phyloP scores from a whole-genome alignment of 257 asterid genomes.

The Schizonepeta tenuifolia region DNA sequence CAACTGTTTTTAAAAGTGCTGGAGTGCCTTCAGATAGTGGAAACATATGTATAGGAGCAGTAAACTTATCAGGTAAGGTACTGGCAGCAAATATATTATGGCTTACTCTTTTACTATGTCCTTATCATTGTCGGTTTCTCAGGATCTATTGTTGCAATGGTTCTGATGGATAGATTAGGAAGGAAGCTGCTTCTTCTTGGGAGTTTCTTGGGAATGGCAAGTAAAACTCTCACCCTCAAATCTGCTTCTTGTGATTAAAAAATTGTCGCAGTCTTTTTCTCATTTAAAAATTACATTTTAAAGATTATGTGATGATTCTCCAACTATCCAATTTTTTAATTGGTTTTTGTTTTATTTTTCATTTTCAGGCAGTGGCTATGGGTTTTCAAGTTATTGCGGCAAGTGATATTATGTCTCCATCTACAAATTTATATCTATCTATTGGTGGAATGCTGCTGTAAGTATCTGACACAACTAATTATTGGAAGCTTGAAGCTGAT shows the following conservation, averaged over 20 bases:
- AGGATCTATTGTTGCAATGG: conserved; percentile 87
- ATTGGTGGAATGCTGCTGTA: conserved; percentile 89
- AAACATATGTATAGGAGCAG: conserved; percentile 77
- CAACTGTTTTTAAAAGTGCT: conserved; percentile 84
- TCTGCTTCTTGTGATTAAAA: conserved; percentile 29
- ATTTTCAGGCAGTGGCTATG: conserved; percentile 68
- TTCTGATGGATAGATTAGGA: conserved; percentile 92
- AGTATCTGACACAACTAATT: conserved; percentile 43
- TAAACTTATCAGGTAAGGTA: conserved; percentile 72
- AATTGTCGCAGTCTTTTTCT: conserved; percentile 22
- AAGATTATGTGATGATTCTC: neutral
- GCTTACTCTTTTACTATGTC: conserved; percentile 10
- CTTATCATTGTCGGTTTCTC: conserved; percentile 31
- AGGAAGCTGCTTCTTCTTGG: conserved; percentile 86
- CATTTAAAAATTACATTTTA: neutral
- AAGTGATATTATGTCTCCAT: conserved; percentile 45
- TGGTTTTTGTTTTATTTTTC: conserved; percentile 28
- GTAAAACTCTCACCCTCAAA: conserved; percentile 45
- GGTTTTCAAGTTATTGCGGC: conserved; percentile 76
- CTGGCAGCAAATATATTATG: neutral
- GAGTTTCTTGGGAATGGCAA: conserved; percentile 97
- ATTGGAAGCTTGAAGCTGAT: conserved; percentile 21
- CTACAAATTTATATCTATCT: conserved; percentile 56
- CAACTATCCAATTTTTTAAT: conserved; percentile 26
- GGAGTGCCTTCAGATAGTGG: conserved; percentile 88